phyloP scores from a whole-genome alignment of 768 basidiomycete species.

The Tephrocybe sp. region DNA sequence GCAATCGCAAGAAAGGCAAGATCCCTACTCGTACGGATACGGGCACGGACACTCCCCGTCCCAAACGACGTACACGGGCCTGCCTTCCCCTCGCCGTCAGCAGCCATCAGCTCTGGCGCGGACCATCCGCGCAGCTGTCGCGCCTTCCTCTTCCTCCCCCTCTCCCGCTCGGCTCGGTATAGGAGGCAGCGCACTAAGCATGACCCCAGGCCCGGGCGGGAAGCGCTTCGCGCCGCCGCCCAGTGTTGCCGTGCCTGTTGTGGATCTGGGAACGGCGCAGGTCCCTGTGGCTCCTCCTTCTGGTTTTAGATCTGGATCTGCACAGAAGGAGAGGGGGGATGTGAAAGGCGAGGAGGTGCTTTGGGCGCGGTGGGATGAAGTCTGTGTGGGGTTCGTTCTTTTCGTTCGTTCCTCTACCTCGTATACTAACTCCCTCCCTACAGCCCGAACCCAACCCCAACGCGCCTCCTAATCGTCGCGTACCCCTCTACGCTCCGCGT shows the following conservation, averaged over 20 bases:
- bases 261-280: constrained; percentile 14
- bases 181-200: too few relatives aligned
- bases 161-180: too few relatives aligned
- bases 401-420: neutral
- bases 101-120: constrained; percentile 4
- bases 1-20: neutral
- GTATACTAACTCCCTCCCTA: neutral
- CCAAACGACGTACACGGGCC: neutral
- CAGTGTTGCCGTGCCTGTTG: constrained; percentile 7
- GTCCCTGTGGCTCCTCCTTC: too few relatives aligned
- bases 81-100: neutral
- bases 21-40: constrained; percentile 3
- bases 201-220: neutral
- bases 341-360: neutral
- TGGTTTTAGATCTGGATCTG: neutral
- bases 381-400: neutral
- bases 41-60: neutral
- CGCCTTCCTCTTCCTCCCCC: too few relatives aligned
- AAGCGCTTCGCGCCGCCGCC: constrained; percentile 8
- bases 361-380: constrained; percentile 8
- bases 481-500: constrained; percentile 54
- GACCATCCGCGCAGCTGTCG: neutral
- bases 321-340: neutral
- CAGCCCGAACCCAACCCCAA: neutral
- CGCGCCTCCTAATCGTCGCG: constrained; percentile 29